Base-by-base conservation (phyloP, 768 basidiomycete genomes). In the Xerocomus spinulosus region DNA sequence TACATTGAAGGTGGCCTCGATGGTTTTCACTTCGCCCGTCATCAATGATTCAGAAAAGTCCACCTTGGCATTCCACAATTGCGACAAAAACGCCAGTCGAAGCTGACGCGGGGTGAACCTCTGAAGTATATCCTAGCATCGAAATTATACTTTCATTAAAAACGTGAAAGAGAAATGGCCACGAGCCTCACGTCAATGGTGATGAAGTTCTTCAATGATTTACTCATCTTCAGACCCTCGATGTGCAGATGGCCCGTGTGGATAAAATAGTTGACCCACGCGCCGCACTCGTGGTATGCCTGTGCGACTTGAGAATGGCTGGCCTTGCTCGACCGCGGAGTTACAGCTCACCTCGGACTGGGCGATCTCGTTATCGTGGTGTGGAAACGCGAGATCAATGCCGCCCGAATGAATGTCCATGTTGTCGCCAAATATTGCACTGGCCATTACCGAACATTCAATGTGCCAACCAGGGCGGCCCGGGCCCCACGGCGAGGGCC, bases 401-500 rank as follows among this genome's bases (percentile, higher is more conserved):
- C 96, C 96, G 42, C 96, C 96, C 8, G 93, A 96, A 66, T 99
- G 96, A 52, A 99, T 93, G 67, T 98, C 96, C 83, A 99, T 89
- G 49, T 83, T 85, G 48, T 84, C 79, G 3, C 94, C 95, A 37
- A 97, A 73, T 40, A 98, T 76, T 28, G 85, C 91, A 55, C 82
- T 87, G 15, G 93, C 93, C 95, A 98, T 98, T 36, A 94, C 93
- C 3, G 90, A 93, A 69, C 95, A 98, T 68, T 98, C 95, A 50
- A 98, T 97, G 67, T 98, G 95, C 95, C 95, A 98, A 13, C 95
- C 95, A 5, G 95, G 95, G 36, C 95, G 78, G n/a, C 95, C 60
- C 2, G 48, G 73, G 15, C 96, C 96, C 96, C 96, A 99, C 5
- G 92, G 87, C 10, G 93, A 96, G 0, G 85, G 81, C 95, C 96